Evolutionary conservation across 306 rosid species (phyloP).

Genomic region (Pueraria montana): DNA sequence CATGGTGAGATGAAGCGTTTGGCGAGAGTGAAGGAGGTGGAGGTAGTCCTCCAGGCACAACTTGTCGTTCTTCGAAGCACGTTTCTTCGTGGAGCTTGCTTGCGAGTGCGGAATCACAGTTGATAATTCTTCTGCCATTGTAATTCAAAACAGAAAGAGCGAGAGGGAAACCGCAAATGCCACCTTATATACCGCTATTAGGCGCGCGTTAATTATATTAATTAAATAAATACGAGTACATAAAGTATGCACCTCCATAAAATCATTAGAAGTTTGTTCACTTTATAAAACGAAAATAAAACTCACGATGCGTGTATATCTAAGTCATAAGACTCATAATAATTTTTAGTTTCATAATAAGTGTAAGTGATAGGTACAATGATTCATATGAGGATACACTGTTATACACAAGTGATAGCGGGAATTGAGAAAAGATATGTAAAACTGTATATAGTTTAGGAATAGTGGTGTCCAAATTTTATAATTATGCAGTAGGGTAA

Average conservation of each 20-base stretch:
- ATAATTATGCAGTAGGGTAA: constrained; percentile 49
- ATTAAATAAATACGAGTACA: no score
- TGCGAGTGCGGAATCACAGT: constrained; percentile 41
- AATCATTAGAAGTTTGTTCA: no score
- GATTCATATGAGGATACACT: neutral
- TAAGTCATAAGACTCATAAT: neutral
- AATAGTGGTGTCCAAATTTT: neutral
- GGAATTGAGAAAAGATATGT: neutral
- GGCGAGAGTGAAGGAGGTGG: constrained; percentile 57
- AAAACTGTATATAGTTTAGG: neutral
- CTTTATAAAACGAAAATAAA: neutral
- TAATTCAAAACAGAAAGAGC: neutral
- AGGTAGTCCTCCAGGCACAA: constrained; percentile 65
- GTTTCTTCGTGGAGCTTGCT: constrained; percentile 43
- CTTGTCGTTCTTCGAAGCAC: constrained; percentile 37
- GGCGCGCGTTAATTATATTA: no score
- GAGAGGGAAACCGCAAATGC: neutral
- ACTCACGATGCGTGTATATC: neutral
- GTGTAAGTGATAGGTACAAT: neutral
- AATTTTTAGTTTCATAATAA: neutral
- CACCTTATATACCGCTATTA: constrained; percentile 1
- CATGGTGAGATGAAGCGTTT: constrained; percentile 51
- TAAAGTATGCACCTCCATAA: no score
- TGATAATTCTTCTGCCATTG: constrained; percentile 36
- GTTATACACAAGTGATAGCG: neutral